These are phyloP conservation scores for Blastobotrys indianensis DNA, from an alignment of 1,139 yeast species.

Conservation along the genomic window DNA sequence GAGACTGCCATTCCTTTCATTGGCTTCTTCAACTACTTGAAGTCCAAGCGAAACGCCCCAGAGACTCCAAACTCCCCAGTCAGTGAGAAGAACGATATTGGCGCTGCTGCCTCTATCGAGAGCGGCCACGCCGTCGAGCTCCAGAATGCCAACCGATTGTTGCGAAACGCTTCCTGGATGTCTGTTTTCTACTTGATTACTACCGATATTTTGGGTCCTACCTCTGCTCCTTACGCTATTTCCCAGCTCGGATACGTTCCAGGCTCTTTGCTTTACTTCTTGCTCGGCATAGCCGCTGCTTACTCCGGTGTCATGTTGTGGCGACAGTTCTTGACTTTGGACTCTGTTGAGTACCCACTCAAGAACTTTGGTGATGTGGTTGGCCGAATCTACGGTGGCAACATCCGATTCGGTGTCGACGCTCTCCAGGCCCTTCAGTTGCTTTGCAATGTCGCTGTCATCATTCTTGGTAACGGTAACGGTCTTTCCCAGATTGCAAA, in stretches of 20 bases:
- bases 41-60: constrained; percentile 7
- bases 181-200: constrained; percentile 42
- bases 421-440: constrained; percentile 39
- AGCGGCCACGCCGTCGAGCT: constrained; percentile 14
- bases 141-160: constrained; percentile 27
- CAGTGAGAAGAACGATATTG: constrained; percentile 12
- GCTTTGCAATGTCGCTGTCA: constrained; percentile 40
- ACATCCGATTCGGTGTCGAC: constrained; percentile 33
- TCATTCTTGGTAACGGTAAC: constrained; percentile 40
- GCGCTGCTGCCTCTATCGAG: constrained; percentile 16
- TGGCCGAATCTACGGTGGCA: constrained; percentile 35
- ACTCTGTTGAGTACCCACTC: constrained; percentile 40
- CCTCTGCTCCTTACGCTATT: constrained; percentile 41
- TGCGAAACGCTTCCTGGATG: constrained; percentile 34
- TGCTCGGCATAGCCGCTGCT: constrained; percentile 39
- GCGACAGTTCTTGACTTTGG: constrained; percentile 32
- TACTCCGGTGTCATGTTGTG: constrained; percentile 37
- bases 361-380: constrained; percentile 40
- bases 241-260: constrained; percentile 42
- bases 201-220: constrained; percentile 44
- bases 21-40: constrained; percentile 14
- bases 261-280: constrained; percentile 37
- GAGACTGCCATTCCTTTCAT: constrained; percentile 20
- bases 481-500: constrained; percentile 39
- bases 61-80: background rate